Base-by-base conservation (phyloP, 805 yeast species). In the Lachancea lanzarotensis region DNA sequence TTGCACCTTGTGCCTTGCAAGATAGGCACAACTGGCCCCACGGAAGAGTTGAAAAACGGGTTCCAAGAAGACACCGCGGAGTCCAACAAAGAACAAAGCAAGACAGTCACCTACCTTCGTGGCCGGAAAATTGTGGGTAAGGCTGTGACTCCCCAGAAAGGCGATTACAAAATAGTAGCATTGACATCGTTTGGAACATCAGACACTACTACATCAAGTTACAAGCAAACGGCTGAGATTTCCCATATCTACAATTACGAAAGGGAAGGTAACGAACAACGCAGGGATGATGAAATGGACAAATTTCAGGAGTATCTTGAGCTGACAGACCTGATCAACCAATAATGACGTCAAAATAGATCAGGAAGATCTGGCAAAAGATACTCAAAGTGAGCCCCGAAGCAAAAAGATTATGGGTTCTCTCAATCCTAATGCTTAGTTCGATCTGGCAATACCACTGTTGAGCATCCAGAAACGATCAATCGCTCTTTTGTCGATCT, bases 101-200 rank as follows among this genome's bases (percentile, higher is more conserved):
- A 40, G 10, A 49, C 49, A 3, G 52, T 58, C 0, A 59, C 61
- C 2, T 66, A 66, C 42, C 31, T 67, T 17, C 55, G 71, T 46
- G 71, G 71, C 5, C 52, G 69, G 27, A 67, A 67, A 39, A 49
- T 67, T 2, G 46, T 56, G 5, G 71, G 71, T 2, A 47, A 54
- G 40, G 42, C 20, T 30, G 59, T 10, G 13, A 3, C 4, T 29
- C 27, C 6, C 5, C 42, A 8, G 3, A 33, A 45, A 5, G 44
- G 45, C 3, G 45, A 46, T 16, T 32, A 38, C 9, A 35, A 41
- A 8, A 61, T 59, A 1, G 44, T 51, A n/a, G 18, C 64, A 2
- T 27, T 60, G 4, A 41, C 47, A 17, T 57, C 44, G 16, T 36
- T 17, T 13, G 35, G 8, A 22, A 22, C 37, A 15, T 52, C 56